Evolutionary conservation across 495 filamentous ascomycete genomes (phyloP).

Genomic region (Stereocaulon alpinum): DNA sequence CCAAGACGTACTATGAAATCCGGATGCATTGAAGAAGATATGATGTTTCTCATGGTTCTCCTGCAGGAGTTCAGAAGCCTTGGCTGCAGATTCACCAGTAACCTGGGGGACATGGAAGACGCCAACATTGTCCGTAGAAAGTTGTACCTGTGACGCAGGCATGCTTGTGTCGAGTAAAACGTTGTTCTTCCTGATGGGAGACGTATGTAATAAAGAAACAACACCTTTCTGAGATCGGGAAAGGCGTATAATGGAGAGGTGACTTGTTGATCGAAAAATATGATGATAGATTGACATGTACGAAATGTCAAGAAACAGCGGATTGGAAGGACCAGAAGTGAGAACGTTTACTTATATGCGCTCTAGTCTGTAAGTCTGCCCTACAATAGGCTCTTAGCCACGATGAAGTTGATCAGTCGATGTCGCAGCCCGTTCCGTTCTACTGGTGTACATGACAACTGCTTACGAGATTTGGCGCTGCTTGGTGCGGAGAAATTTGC

Average conservation of each 20-base stretch:
- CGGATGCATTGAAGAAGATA: conserved; percentile 61
- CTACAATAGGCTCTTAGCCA: neutral
- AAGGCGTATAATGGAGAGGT: too few species aligned
- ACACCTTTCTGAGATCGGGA: too few species aligned
- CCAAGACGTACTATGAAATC: conserved; percentile 52
- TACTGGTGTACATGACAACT: neutral
- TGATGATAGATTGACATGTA: neutral
- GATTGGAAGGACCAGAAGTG: neutral
- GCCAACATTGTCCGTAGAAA: conserved; percentile 29
- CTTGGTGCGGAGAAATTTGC: neutral
- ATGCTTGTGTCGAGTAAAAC: neutral
- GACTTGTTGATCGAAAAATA: neutral
- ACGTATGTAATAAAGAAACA: neutral
- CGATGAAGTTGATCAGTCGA: neutral
- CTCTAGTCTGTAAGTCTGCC: neutral
- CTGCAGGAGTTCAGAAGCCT: conserved; percentile 55
- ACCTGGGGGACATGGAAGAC: conserved; percentile 41
- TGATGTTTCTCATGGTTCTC: conserved; percentile 66
- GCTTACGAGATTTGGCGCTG: neutral
- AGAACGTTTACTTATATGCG: neutral
- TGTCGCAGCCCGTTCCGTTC: neutral
- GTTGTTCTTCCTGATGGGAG: neutral
- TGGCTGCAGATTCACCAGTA: conserved; percentile 47
- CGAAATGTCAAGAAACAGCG: neutral
- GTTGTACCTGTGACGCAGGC: conserved; percentile 14